Conservation (phyloP, 139 green algal genomes). For the Chlorella sp. region DNA sequence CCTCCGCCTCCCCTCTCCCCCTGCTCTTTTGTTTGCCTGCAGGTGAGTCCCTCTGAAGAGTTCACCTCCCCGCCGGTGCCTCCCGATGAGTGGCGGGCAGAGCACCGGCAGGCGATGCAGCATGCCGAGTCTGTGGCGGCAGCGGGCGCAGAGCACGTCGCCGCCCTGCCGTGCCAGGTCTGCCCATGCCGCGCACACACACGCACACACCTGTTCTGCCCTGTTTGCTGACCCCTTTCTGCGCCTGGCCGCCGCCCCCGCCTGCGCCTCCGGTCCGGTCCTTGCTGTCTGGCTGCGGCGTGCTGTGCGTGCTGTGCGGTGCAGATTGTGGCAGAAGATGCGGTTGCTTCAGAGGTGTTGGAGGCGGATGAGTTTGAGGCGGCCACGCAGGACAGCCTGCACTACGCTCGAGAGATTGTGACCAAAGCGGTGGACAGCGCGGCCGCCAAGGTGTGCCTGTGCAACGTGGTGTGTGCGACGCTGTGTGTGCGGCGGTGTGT, state of each 20-base stretch:
- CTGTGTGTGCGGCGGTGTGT: no score
- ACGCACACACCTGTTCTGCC: neutral
- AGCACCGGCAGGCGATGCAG: no score
- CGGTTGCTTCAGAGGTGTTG: constrained; percentile 34
- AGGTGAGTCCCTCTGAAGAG: constrained; percentile 5
- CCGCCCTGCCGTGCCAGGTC: neutral
- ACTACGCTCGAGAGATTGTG: constrained; percentile 25
- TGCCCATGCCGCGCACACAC: no score
- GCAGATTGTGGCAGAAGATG: constrained; percentile 41
- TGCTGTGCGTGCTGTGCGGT: neutral
- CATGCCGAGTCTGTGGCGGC: neutral
- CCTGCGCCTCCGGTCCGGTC: neutral
- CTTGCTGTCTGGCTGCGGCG: neutral
- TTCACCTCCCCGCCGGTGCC: neutral
- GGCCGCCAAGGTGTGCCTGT: neutral
- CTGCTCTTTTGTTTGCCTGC: no score
- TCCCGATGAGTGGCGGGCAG: neutral
- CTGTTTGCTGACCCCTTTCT: neutral
- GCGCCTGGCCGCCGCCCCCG: neutral
- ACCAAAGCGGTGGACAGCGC: constrained; percentile 24
- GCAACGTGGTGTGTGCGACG: no score
- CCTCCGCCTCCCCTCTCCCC: neutral
- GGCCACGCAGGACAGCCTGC: constrained; percentile 8
- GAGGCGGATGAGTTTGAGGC: constrained; percentile 22
- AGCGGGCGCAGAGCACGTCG: neutral